Evolutionary conservation across 2,329 filamentous ascomycete genomes (phyloP), one percentile per base, ranked within the genome.

Genomic region (Nemania bipapillata): DNA sequence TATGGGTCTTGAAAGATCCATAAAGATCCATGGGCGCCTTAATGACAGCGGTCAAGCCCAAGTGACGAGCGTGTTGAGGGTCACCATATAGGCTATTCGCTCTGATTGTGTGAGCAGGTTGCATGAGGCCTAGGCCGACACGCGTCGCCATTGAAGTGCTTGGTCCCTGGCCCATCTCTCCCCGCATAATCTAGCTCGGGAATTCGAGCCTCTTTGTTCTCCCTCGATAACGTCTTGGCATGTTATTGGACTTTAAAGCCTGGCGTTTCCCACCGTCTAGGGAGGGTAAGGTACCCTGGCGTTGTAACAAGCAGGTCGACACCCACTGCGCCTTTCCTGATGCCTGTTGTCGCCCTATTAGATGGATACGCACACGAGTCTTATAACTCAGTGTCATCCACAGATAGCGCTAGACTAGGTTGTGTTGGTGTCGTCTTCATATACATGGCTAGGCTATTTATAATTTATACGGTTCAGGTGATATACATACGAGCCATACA

Each of bases 121-220:
- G 28, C 53, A 9, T 40, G 28, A n/a, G 50, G 45, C 7, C 50
- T 28, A 22, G 57, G 26, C 22, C 57, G n/a, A 28, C 42, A 60
- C 9, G n/a, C 42, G 22, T 28, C 28, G 20, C 45, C 42, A 6
- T 28, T 50, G 45, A 50, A 60, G 26, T 32, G 26, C 37, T 50
- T 50, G 28, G 57, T 17, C 57, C 42, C 42, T 53, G 30, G 15
- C 53, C 47, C 12, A 61, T 63, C 40, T 59, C 56, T 4, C 42
- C 15, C 26, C 30, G 9, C 45, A 15, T n/a, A 30, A 52, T 60
- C 22, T 20, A n/a, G 12, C 30, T 28, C 22, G 40, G 5, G n/a
- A 20, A 49, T 1, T n/a, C 2, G 30, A 20, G 35, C 3, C 7
- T 9, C 30, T 32, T 32, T 32, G 4, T 4, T 32, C 30, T 32